Percentiles rank a stretch among this genome's conserved stretches.
phyloP scores from a whole-genome alignment of 2,329 filamentous ascomycete species.

The Didymella arachidicola region DNA sequence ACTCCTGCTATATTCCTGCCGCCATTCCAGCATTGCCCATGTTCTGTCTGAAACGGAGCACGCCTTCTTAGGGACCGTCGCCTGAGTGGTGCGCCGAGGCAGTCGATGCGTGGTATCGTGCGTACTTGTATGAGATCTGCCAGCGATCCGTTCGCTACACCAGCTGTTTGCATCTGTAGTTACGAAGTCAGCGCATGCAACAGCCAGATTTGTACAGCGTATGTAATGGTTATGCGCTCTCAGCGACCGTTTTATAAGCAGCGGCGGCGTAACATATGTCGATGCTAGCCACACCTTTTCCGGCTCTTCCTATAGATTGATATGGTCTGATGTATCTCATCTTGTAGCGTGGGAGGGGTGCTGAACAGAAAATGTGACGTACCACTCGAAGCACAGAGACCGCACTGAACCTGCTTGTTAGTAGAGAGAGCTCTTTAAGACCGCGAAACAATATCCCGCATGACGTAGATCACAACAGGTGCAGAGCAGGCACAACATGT shows the following conservation, averaged over 20 bases:
- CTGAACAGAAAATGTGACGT: conserved; percentile 1
- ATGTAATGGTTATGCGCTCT: conserved; percentile 34
- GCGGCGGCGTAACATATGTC: conserved; percentile 59
- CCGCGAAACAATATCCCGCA: too few relatives aligned
- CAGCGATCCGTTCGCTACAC: not conserved
- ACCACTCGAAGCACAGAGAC: conserved; percentile 1
- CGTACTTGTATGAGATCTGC: not conserved
- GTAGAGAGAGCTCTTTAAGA: not conserved
- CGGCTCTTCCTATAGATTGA: conserved; percentile 60
- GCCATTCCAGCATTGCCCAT: not conserved
- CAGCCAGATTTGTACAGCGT: conserved; percentile 8
- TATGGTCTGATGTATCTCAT: conserved; percentile 51
- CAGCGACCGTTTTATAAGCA: conserved; percentile 60
- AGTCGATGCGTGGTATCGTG: not conserved
- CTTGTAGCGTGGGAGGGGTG: conserved; percentile 33
- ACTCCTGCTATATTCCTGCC: not conserved
- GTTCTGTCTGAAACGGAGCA: not conserved
- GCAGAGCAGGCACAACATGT: conserved; percentile 3
- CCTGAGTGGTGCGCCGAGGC: not conserved
- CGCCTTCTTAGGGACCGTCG: not conserved
- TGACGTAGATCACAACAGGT: not conserved
- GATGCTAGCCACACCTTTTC: conserved; percentile 61
- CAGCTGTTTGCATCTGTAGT: conserved; percentile 3
- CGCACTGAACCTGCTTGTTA: not conserved
- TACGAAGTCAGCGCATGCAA: conserved; percentile 19